Conservation (phyloP, 2,329 filamentous ascomycete genomes). For the Polychaeton citri region DNA sequence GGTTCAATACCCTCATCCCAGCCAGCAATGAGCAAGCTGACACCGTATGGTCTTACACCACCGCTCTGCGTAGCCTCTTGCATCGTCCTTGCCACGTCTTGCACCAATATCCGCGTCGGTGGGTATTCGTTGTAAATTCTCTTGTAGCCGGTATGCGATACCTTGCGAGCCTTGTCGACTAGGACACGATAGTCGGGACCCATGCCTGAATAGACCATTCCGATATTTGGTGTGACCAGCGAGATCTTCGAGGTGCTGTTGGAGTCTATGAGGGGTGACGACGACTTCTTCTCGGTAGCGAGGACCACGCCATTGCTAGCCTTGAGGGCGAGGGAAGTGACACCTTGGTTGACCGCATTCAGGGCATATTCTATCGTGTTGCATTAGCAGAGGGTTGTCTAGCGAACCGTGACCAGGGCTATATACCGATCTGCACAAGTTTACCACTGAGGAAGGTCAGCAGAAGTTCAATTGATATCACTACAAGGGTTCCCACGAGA, state of each 20-base stretch:
- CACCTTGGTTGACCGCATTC: constrained; percentile 97
- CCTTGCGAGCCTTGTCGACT: constrained; percentile 95
- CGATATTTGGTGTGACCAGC: constrained; percentile 96
- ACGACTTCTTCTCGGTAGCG: constrained; percentile 98
- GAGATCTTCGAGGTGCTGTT: constrained; percentile 94
- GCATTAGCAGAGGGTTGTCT: constrained; percentile 2
- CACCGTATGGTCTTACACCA: constrained; percentile 92
- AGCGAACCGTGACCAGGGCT: no score
- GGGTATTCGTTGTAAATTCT: constrained; percentile 99
- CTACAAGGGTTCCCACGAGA: no score
- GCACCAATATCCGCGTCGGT: constrained; percentile 96
- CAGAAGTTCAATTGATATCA: not conserved
- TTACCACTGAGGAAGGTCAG: constrained; percentile 58
- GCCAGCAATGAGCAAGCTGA: constrained; percentile 86
- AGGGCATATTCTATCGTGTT: constrained; percentile 99
- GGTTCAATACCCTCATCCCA: constrained; percentile 97
- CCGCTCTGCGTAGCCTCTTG: constrained; percentile 97
- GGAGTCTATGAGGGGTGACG: constrained; percentile 89
- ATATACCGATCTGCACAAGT: constrained; percentile 88
- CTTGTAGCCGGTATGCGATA: constrained; percentile 97
- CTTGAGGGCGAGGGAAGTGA: constrained; percentile 97
- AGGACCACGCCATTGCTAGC: constrained; percentile 98
- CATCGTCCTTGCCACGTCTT: constrained; percentile 95
- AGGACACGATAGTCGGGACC: constrained; percentile 95
- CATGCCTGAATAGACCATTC: constrained; percentile 99